Percentiles rank a stretch among this genome's conserved stretches.
Evolutionary conservation across 2,329 filamentous ascomycete genomes (phyloP).

Genomic region (Exophiala sp.): DNA sequence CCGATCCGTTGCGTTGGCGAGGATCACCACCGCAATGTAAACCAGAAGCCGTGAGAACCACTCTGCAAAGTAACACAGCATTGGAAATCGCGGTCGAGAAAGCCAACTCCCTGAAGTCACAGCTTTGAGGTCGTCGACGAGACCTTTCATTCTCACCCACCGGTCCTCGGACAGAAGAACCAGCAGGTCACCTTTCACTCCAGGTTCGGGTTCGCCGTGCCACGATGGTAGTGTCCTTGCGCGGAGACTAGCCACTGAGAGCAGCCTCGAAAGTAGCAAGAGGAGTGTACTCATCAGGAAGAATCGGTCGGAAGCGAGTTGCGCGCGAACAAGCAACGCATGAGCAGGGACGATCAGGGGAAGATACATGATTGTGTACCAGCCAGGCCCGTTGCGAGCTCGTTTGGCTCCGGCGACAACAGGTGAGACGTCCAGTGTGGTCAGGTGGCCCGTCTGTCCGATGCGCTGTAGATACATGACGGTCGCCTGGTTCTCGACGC

Average conservation of each 20-base stretch:
- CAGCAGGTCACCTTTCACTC: constrained; percentile 46
- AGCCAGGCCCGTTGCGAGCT: background rate
- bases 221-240: constrained; percentile 41
- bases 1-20: constrained; percentile 53
- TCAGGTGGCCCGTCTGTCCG: constrained; percentile 53
- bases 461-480: constrained; percentile 55
- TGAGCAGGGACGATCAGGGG: background rate
- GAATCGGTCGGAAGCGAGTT: constrained; percentile 37
- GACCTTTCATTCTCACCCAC: constrained; percentile 53
- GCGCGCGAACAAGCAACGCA: background rate
- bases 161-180: constrained; percentile 53
- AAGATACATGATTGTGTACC: background rate
- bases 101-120: constrained; percentile 59
- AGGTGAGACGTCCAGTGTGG: constrained; percentile 31
- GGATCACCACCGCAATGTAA: constrained; percentile 55
- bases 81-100: constrained; percentile 50
- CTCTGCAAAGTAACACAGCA: constrained; percentile 35
- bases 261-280: constrained; percentile 53
- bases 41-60: constrained; percentile 53
- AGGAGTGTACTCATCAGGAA: constrained; percentile 47
- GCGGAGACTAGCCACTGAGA: constrained; percentile 58
- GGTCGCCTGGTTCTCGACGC: constrained; percentile 48
- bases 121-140: constrained; percentile 56
- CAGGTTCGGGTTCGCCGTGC: constrained; percentile 38
- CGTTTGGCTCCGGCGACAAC: constrained; percentile 5